Evolutionary conservation across 495 filamentous ascomycete genomes (phyloP), one percentile per base, ranked within the genome.

Genomic region (Cercophora samala): DNA sequence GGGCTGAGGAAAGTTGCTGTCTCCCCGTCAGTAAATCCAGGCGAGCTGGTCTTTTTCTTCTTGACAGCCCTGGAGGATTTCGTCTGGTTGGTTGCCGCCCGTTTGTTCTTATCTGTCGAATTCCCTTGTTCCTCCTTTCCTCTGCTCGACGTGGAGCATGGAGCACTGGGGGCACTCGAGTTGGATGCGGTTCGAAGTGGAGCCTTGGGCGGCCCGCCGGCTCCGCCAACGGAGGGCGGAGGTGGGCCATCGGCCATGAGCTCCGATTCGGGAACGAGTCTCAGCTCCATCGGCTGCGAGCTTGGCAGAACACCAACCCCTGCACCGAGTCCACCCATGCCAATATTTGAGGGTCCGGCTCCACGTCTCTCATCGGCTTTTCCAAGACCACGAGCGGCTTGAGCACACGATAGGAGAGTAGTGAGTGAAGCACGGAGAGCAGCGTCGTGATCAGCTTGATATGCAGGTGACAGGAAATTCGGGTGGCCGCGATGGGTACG

Each of bases 381-480:
- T 1, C 91, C 87, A 4, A 95, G 81, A 23, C 91, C 89, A 23
- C 95, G 86, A 2, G 92, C 94, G 3, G 93, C 93, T 1, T 94
- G 93, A 1, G 92, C 95, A 74, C 91, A 93, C 54, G 93, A 96
- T 4, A 99, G 86, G n/a, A 99, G 86, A 3, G 95, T 99, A 6
- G 93, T 96, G 4, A 99, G 83, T 64, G 91, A 96, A 6, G 95
- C 93, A 51, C 95, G 88, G 1, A 99, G 86, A 0, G 93, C 95
- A 24, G 92, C 94, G 75, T 99, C 95, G 70, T 97, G 93, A 64
- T 97, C 93, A 24, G 91, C 87, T 68, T 90, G 89, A 72, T 92
- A 86, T 3, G 89, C 87, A 1, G 93, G 90, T 1, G 91, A 89
- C 67, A 93, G 86, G 72, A 89, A 84, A 72, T 85, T 84, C 65